Conservation (phyloP, 2,329 filamentous ascomycete species). For the Aspergillus tamarii region DNA sequence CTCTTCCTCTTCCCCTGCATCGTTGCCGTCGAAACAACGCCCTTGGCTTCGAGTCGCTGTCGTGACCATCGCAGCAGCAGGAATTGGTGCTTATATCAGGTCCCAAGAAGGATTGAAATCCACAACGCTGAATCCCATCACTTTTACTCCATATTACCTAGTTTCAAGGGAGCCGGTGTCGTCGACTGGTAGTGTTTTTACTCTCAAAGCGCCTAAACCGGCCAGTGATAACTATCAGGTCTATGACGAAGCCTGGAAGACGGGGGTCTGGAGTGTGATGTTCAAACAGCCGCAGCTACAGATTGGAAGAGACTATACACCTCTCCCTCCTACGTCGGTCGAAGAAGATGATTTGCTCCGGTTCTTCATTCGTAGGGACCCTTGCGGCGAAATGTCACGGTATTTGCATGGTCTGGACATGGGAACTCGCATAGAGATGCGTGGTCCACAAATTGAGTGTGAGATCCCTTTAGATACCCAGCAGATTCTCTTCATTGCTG, state of each 20-base stretch:
- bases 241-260: conserved; percentile 56
- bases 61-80: conserved; percentile 40
- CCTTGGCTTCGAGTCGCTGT: conserved; percentile 40
- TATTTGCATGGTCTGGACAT: conserved; percentile 71
- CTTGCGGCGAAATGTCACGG: conserved; percentile 80
- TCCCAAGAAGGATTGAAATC: conserved; percentile 30
- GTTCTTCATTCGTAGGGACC: conserved; percentile 78
- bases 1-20: conserved; percentile 21
- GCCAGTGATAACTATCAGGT: conserved; percentile 38
- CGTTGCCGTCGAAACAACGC: conserved; percentile 26
- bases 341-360: conserved; percentile 55
- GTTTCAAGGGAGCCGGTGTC: conserved; percentile 49
- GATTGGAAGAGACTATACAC: conserved; percentile 89
- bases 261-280: conserved; percentile 83
- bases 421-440: conserved; percentile 70
- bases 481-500: conserved; percentile 80
- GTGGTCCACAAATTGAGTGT: conserved; percentile 77
- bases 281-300: conserved; percentile 94
- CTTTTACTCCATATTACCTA: conserved; percentile 47
- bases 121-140: conserved; percentile 37
- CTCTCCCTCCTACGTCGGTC: conserved; percentile 58
- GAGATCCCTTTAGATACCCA: conserved; percentile 57
- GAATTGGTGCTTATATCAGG: conserved; percentile 40
- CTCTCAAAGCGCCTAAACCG: conserved; percentile 40
- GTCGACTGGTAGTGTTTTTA: conserved; percentile 52